phyloP scores from a whole-genome alignment of 805 yeast species.

The Myxozyma geophila region DNA sequence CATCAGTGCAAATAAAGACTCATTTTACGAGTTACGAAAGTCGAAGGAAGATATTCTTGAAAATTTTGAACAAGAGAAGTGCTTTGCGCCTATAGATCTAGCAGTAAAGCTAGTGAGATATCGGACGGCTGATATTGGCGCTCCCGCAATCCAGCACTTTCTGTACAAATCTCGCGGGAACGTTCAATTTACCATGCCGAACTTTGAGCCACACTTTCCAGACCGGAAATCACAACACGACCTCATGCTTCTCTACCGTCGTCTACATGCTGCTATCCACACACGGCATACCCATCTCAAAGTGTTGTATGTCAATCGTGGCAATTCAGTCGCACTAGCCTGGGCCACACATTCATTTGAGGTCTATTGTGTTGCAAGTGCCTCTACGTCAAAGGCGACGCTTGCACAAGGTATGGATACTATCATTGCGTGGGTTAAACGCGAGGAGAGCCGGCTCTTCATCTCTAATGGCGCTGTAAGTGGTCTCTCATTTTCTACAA shows the following conservation, averaged over 20 bases:
- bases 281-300: slow-evolving; percentile 39
- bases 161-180: slow-evolving; percentile 71
- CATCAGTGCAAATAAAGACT: slow-evolving; percentile 71
- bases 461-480: slow-evolving; percentile 41
- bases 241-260: slow-evolving; percentile 43
- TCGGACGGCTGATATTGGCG: slow-evolving; percentile 58
- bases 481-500: slow-evolving; percentile 29
- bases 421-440: slow-evolving; percentile 76
- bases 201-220: slow-evolving; percentile 47
- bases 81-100: slow-evolving; percentile 48
- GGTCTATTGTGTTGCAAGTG: slow-evolving; percentile 64
- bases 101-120: slow-evolving; percentile 49
- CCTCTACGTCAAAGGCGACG: slow-evolving; percentile 57
- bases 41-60: slow-evolving; percentile 59
- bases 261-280: slow-evolving; percentile 48
- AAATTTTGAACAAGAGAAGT: slow-evolving; percentile 47
- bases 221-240: slow-evolving; percentile 39
- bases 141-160: slow-evolving; percentile 71
- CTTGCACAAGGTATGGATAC: slow-evolving; percentile 65
- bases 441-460: slow-evolving; percentile 60
- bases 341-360: slow-evolving; percentile 67
- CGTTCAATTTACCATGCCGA: slow-evolving; percentile 64
- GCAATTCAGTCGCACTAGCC: slow-evolving; percentile 50
- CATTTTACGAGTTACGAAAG: slow-evolving; percentile 75
- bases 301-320: slow-evolving; percentile 40